Base-by-base conservation (phyloP, 495 filamentous ascomycete species). In the Chaetomidium leptoderma region DNA sequence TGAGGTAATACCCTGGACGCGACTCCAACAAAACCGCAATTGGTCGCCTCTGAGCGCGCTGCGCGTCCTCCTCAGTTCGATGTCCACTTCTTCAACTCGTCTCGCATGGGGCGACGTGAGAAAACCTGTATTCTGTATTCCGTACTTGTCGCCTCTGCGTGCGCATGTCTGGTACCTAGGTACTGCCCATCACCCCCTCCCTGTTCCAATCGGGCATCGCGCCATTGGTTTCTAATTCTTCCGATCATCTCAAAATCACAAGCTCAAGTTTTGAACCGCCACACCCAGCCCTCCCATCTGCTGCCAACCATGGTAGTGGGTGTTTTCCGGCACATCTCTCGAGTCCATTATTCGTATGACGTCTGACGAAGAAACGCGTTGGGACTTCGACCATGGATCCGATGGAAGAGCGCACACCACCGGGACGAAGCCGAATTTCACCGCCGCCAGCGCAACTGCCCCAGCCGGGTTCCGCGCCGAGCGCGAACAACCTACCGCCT, bases 401-500 rank as follows among this genome's bases (percentile, higher is more conserved):
- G 23, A 70, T 70, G 63, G 70, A 71, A 23, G 63, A 63, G 26
- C 62, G 64, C 45, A 13, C 16, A 3, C n/a, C n/a, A n/a, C 47
- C 27, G 37, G 23, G 45, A 42, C 51, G 30, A 32, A 56, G 29
- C 51, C 43, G 39, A 19, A 53, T 29, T 33, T 43, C 48, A 4
- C 39, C 44, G 9, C 62, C 55, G 11, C 32, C 36, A 32, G n/a
- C n/a, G n/a, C n/a, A n/a, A n/a, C n/a, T n/a, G n/a, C 60, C 55
- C 19, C 57, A 27, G 39, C 13, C 17, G 1, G 40, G 24, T 11
- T 17, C 46, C 32, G 62, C 62, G 26, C 43, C 57, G 21, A 45
- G 53, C 29, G 58, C 32, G 39, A 54, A 58, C 27, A 42, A 45
- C 32, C 55, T 48, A 9, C 39, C 37, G 8, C 55, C 39, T 14